phyloP scores from a whole-genome alignment of 2,329 filamentous ascomycete genomes.

The Nectriaceae sp. region DNA sequence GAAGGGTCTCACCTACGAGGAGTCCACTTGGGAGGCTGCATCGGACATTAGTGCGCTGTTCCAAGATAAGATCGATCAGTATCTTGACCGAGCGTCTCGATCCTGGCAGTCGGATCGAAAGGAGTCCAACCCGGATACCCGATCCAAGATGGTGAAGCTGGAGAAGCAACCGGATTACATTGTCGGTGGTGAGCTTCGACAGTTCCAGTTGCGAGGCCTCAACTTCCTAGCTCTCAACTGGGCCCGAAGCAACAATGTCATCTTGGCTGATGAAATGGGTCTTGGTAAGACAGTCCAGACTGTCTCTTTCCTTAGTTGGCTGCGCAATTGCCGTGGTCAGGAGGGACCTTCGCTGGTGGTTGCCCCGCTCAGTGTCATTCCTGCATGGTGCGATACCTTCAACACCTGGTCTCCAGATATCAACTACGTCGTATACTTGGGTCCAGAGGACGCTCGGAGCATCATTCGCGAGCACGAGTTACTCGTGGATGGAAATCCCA shows the following conservation, averaged over 20 bases:
- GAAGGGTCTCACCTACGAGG: slow-evolving; percentile 91
- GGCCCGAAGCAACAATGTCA: slow-evolving; percentile 92
- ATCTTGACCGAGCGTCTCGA: slow-evolving; percentile 78
- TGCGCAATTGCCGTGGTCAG: slow-evolving; percentile 84
- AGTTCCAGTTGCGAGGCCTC: slow-evolving; percentile 90
- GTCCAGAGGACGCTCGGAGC: slow-evolving; percentile 80
- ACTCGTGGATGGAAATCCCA: slow-evolving; percentile 80
- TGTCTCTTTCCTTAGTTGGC: slow-evolving; percentile 95
- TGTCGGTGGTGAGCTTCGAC: slow-evolving; percentile 78
- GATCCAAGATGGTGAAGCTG: slow-evolving; percentile 71
- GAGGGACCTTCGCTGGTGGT: slow-evolving; percentile 96
- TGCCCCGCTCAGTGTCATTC: slow-evolving; percentile 96
- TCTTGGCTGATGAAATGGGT: slow-evolving; percentile 98
- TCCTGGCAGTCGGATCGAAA: slow-evolving; percentile 78
- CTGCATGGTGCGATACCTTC: slow-evolving; percentile 97
- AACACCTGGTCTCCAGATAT: slow-evolving; percentile 94
- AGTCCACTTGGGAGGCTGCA: slow-evolving; percentile 89
- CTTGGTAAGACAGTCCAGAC: slow-evolving; percentile 98
- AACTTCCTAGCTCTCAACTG: slow-evolving; percentile 98
- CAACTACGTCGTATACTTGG: slow-evolving; percentile 96
- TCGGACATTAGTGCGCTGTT: slow-evolving; percentile 75
- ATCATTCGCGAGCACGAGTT: slow-evolving; percentile 92
- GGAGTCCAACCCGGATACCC: slow-evolving; percentile 74
- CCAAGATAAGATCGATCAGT: slow-evolving; percentile 89
- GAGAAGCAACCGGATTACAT: slow-evolving; percentile 86